These are phyloP conservation scores for Limtongia smithiae DNA, from an alignment of 805 yeast genomes.

Conservation along the genomic window DNA sequence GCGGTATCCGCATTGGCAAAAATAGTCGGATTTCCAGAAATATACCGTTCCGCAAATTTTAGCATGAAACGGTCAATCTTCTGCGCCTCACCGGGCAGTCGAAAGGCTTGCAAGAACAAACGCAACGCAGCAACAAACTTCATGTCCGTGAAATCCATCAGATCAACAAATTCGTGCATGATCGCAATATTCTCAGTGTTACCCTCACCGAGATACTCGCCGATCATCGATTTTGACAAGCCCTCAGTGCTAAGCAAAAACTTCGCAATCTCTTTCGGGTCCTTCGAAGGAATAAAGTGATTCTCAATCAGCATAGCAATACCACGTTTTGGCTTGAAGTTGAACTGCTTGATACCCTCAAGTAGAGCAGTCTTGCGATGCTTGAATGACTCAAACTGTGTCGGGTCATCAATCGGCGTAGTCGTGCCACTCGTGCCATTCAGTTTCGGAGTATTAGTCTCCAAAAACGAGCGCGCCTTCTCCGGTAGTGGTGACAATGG, in stretches of 20 bases:
- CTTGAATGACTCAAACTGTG: slow-evolving; percentile 80
- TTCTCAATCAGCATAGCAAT: slow-evolving; percentile 56
- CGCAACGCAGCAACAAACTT: slow-evolving; percentile 85
- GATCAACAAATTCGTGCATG: slow-evolving; percentile 92
- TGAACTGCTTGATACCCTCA: slow-evolving; percentile 75
- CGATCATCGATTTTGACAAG: slow-evolving; percentile 76
- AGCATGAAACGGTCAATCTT: slow-evolving; percentile 95
- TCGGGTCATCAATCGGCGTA: slow-evolving; percentile 57
- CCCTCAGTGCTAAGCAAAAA: slow-evolving; percentile 69
- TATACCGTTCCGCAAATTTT: slow-evolving; percentile 90
- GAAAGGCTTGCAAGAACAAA: slow-evolving; percentile 74
- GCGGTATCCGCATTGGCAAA: slow-evolving; percentile 77
- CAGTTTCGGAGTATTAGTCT: too few species aligned
- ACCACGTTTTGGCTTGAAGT: slow-evolving; percentile 81
- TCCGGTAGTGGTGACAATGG: slow-evolving; percentile 9
- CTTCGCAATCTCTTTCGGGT: slow-evolving; percentile 67
- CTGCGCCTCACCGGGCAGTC: slow-evolving; percentile 98
- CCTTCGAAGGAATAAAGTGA: slow-evolving; percentile 58
- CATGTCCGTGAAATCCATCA: slow-evolving; percentile 66
- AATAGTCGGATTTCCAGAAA: slow-evolving; percentile 79
- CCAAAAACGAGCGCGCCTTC: neutral
- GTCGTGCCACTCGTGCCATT: slow-evolving; percentile 7
- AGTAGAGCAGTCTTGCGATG: slow-evolving; percentile 75
- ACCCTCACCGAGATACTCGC: slow-evolving; percentile 91
- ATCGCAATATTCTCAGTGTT: slow-evolving; percentile 69